A percentile compares a stretch with the other conserved stretches of the same genome.
Conservation (phyloP, 139 green algal species). For the Trebouxia sp. region DNA sequence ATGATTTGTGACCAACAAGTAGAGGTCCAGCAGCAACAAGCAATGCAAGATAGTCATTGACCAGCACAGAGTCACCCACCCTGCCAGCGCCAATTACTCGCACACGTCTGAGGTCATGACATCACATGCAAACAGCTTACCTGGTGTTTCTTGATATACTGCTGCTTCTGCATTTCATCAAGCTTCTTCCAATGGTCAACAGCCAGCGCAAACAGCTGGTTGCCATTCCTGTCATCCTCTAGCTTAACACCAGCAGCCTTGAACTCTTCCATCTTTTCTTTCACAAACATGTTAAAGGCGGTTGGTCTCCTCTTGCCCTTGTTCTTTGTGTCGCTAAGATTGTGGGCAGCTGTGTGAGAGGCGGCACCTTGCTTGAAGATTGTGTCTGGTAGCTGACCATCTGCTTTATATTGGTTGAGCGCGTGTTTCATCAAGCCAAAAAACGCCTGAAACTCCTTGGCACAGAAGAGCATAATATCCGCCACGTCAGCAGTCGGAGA, state of each 20-base stretch:
- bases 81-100: too few species aligned
- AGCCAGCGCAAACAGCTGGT: slow-evolving; percentile 38
- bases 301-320: slow-evolving; percentile 27
- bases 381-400: background rate
- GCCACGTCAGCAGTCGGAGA: background rate
- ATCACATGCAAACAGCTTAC: too few species aligned
- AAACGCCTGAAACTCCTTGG: background rate
- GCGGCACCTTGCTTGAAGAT: background rate
- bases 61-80: too few species aligned
- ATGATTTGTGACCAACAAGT: too few species aligned
- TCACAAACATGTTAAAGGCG: slow-evolving; percentile 58
- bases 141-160: background rate
- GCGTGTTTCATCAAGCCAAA: background rate
- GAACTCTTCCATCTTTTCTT: slow-evolving; percentile 41
- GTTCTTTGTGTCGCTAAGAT: background rate
- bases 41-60: too few species aligned
- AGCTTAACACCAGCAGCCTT: slow-evolving; percentile 28
- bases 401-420: background rate
- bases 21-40: too few species aligned
- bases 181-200: slow-evolving; percentile 27
- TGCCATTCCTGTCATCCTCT: slow-evolving; percentile 34
- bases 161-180: slow-evolving; percentile 13
- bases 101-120: too few species aligned
- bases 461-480: background rate
- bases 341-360: background rate